phyloP scores from a whole-genome alignment of 441 rosid species.

The Adansonia grandidieri region DNA sequence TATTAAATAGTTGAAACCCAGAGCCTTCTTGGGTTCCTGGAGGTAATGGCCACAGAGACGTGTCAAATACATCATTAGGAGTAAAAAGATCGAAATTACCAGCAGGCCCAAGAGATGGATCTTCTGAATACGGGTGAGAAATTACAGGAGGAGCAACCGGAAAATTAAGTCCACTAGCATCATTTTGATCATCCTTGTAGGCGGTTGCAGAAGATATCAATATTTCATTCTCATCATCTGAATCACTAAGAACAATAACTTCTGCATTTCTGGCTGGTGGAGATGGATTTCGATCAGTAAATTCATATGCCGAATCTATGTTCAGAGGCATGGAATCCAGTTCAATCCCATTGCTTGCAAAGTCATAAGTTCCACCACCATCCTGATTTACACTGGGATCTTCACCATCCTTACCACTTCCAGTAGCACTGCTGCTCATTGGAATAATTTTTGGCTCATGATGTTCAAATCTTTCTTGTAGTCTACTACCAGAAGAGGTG shows the following conservation, averaged over 20 bases:
- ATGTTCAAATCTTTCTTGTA: conserved; percentile 48
- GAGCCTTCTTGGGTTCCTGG: conserved; percentile 67
- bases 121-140: conserved; percentile 61
- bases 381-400: conserved; percentile 95
- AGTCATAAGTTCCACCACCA: conserved; percentile 69
- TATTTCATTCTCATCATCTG: conserved; percentile 90
- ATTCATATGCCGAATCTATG: conserved; percentile 60
- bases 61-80: conserved; percentile 71
- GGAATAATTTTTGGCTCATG: conserved; percentile 63
- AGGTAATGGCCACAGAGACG: conserved; percentile 70
- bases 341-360: conserved; percentile 65
- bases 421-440: conserved; percentile 95
- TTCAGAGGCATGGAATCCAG: conserved; percentile 78
- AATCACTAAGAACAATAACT: conserved; percentile 88
- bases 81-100: conserved; percentile 48
- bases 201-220: conserved; percentile 53
- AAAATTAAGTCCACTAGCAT: conserved; percentile 59
- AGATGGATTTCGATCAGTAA: conserved; percentile 53
- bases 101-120: conserved; percentile 56
- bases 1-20: conserved; percentile 74
- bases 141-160: conserved; percentile 64
- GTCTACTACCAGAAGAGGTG: conserved; percentile 56
- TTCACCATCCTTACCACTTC: conserved; percentile 94
- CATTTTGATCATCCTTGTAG: conserved; percentile 55
- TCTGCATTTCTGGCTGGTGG: conserved; percentile 64